Base-by-base conservation (phyloP, 2,329 filamentous ascomycete species). In the Sporothrix euskadiensis region DNA sequence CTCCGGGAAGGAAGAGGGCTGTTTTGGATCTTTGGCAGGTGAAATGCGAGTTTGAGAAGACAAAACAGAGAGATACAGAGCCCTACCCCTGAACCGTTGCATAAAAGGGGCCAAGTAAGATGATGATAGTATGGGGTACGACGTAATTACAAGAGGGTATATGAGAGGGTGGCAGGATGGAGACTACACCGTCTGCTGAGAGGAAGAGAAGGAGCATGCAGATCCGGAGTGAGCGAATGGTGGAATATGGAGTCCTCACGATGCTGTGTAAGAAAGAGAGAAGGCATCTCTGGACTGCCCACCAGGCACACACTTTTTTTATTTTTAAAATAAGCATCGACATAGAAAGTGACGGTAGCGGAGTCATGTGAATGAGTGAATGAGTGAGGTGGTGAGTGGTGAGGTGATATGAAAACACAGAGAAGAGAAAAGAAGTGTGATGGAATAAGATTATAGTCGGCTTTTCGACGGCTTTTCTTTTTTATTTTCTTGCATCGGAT, bases 271-370 rank as follows among this genome's bases (percentile, higher is more conserved):
- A 19, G 12, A 19, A 14, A 26, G 26, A 26, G 2, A 26, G 2
- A 9, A 30, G 19, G 22, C 22, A 10, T 30, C 52, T 14, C 22
- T 6, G 30, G n/a, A 56, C 52, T 26, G n/a, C 22, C 52, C 30
- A 39, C 30, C 30, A 56, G 65, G 30, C 66, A 22, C 66, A 32
- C 8, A n/a, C 41, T 5, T 5, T 5, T 69, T 54, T 69, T 41
- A 69, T 5, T 5, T 69, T 54, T 69, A 56, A 69, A 69, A 69
- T 69, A 54, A 69, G 66, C 47, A 69, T 69, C 66, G 66, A 39
- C 66, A 69, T 3, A 35, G 44, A 49, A 69, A 26, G 66, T 54
- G 66, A 56, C 66, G 47, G 30, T 69, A 39, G 65, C 47, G 65
- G 30, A 22, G 41, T 32, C 41, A n/a, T 12, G 44, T 49, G 44